Base-by-base conservation (phyloP, 371 early-diverging fungal genomes). In the Paraphysoderma sedebokerense region DNA sequence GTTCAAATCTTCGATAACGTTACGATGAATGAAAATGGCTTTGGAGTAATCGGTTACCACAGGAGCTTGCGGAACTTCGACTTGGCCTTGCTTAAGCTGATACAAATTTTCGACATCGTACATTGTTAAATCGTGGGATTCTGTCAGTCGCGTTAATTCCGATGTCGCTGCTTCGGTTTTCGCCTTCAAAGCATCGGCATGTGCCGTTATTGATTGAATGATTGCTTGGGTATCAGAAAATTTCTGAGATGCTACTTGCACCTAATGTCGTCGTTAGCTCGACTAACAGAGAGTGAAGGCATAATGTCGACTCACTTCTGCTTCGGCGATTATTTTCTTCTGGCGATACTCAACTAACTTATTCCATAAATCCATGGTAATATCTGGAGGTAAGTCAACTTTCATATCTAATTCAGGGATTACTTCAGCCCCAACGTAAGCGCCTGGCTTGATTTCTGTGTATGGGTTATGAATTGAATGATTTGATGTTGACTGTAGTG, bases 21-120 rank as follows among this genome's bases (percentile, higher is more conserved):
- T 34, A 8, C 69, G 54, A 50, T 68, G 63, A 15, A 74, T 57
- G 41, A 74, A 45, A 2, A 62, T 57, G 1, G 71, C 68, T 31
- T 64, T 65, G 13, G 59, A 46, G 54, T 72, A 74, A 50, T 74
- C 71, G 1, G 74, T 74, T 27, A 74, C 66, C 3, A 74, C 67
- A 4, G 71, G 68, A 3, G 63, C 54, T 41, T 68, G 72, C 7
- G 67, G 59, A 1, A 70, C 67, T 56, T 74, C 74, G 5, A 74
- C 74, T 63, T 72, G 72, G 9, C 74, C 74, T 47, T 74, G 74
- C 56, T 74, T 74, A 11, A 74, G 53, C 40, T 55, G 49, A 41
- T 57, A 63, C 45, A 74, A 51, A 7, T 41, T 49, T 24, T 69
- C 69, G 27, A 65, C 35, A 49, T 74, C 63, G 51, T 62, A 70